Evolutionary conservation across 257 asterid species (phyloP), one percentile per base, ranked within the genome.

Genomic region (Petunia secreta): DNA sequence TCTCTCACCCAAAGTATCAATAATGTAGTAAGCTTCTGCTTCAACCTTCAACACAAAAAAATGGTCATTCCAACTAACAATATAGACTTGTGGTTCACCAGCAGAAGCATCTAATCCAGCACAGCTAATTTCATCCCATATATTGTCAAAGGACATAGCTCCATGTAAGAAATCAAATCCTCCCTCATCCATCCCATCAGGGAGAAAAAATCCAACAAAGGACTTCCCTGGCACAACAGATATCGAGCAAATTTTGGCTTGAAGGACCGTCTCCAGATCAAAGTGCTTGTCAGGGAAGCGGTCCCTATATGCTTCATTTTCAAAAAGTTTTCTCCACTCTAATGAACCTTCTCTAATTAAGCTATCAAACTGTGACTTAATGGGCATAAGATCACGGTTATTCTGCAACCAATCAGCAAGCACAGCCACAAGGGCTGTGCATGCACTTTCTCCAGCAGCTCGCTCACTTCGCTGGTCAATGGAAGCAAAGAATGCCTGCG

Each of bases 381-480:
- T 85, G 54, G 99, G 99, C 98, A 93, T 89, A 81, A 87, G 92
- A 71, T 86, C 85, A 44, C 38, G 83, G 83, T 93, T 92, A 62
- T 78, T 83, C 77, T 92, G 99, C 80, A 95, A 83, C 99, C 99
- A 95, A 84, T 95, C 94, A 13, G 98, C 97, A 43, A 95, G 86
- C 34, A 95, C 97, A 50, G 99, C 97, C 50, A 93, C 99, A 8
- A 95, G 97, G 57, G 94, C 96, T 2, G 99, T 95, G 79, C 99
- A 95, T 44, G 99, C 99, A 65, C 99, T 91, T 84, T 90, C 99
- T 41, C 99, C 98, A 1, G 98, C 96, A 9, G 98, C 99, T 69
- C 82, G 90, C 83, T 95, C 99, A n/a, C 97, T 95, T 79, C 98
- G 87, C 75, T 95, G 99, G 67, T 95, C 99, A 52, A 95, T 95